Conservation (phyloP, 2,329 filamentous ascomycete genomes). For the Colletotrichum agaves region DNA sequence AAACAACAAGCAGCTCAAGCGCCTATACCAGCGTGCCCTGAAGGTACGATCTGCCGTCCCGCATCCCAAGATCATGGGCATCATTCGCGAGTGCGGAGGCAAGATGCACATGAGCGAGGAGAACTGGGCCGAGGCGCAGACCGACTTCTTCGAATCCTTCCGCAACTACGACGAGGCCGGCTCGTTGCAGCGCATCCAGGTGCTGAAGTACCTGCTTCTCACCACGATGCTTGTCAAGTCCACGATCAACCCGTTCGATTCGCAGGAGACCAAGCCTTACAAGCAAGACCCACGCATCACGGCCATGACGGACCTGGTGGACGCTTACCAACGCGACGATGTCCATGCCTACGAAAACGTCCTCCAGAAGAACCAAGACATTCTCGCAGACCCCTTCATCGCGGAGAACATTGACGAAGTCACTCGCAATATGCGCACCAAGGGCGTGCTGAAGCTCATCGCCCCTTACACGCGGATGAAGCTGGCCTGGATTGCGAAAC, state of each 20-base stretch:
- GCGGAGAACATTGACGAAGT: constrained; percentile 99
- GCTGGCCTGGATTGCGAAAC: constrained; percentile 85
- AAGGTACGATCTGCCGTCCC: constrained; percentile 96
- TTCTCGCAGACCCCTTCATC: constrained; percentile 93
- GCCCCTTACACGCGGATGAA: constrained; percentile 95
- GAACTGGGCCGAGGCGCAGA: constrained; percentile 97
- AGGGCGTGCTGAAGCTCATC: constrained; percentile 91
- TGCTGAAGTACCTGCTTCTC: constrained; percentile 94
- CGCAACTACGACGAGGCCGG: constrained; percentile 99
- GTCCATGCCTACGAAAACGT: constrained; percentile 92
- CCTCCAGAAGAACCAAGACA: constrained; percentile 86
- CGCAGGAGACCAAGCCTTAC: constrained; percentile 98
- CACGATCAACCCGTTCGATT: constrained; percentile 98
- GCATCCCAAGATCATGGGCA: constrained; percentile 98
- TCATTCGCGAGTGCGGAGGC: constrained; percentile 97
- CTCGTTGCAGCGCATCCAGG: constrained; percentile 94
- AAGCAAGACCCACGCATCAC: constrained; percentile 94
- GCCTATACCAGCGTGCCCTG: constrained; percentile 89
- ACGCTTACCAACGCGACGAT: constrained; percentile 95
- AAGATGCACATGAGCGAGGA: constrained; percentile 99
- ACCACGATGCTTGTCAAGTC: constrained; percentile 99
- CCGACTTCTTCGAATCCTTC: constrained; percentile 98
- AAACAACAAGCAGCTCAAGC: constrained; percentile 97
- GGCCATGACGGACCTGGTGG: constrained; percentile 96
- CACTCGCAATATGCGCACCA: constrained; percentile 96